These are phyloP conservation scores for Protomyces inundatus DNA, from an alignment of 1,139 yeast species.

Conservation along the genomic window DNA sequence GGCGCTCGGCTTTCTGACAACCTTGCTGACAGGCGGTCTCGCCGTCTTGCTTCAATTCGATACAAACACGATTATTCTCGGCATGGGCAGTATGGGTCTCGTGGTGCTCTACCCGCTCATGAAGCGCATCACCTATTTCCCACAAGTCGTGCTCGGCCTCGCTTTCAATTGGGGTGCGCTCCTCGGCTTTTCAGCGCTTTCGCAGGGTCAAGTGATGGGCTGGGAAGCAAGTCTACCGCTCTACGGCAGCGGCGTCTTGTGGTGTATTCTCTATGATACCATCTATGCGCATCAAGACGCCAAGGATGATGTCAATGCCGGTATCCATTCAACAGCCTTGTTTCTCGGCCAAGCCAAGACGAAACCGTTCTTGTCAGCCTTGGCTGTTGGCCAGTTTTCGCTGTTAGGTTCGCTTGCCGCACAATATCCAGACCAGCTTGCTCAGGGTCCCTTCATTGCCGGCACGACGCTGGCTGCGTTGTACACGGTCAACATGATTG, in stretches of 20 bases:
- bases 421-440: neutral
- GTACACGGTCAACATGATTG: constrained; percentile 15
- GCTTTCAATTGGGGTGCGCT: constrained; percentile 95
- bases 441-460: neutral
- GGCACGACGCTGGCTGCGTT: constrained; percentile 11
- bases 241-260: constrained; percentile 68
- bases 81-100: constrained; percentile 72
- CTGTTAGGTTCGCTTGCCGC: constrained; percentile 39
- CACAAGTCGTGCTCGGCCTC: constrained; percentile 72
- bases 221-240: constrained; percentile 72
- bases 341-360: constrained; percentile 75
- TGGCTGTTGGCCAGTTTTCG: constrained; percentile 64
- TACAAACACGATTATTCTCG: constrained; percentile 64
- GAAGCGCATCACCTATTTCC: constrained; percentile 90
- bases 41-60: constrained; percentile 71
- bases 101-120: constrained; percentile 87
- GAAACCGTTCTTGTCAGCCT: constrained; percentile 58
- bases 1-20: constrained; percentile 70
- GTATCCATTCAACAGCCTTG: constrained; percentile 89
- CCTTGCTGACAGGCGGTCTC: constrained; percentile 71
- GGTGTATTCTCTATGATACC: constrained; percentile 96
- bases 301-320: constrained; percentile 75
- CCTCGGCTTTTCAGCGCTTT: constrained; percentile 89
- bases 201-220: constrained; percentile 50
- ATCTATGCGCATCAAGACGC: constrained; percentile 98